Conservation (phyloP, 495 filamentous ascomycete species). For the Bathelium albidoporum region DNA sequence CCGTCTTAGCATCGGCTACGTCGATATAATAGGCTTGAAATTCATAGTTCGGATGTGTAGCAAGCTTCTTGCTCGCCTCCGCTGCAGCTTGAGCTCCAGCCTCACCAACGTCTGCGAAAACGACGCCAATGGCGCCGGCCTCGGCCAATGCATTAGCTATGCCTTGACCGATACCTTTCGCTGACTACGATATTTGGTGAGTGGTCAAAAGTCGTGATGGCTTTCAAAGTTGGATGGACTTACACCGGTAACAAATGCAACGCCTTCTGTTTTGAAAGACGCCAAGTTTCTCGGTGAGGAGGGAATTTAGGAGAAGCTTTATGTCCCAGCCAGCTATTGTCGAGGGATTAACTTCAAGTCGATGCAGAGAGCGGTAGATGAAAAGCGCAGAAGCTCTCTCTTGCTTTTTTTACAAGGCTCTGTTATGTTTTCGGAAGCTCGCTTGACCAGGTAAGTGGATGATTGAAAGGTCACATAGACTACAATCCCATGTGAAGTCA, state of each 20-base stretch:
- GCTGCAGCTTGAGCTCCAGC: slow-evolving; percentile 7
- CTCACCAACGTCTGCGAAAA: slow-evolving; percentile 14
- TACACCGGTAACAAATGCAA: background rate
- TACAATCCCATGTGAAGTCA: too few relatives aligned
- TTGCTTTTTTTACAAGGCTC: too few relatives aligned
- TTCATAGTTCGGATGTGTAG: background rate
- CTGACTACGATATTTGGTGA: slow-evolving; percentile 5
- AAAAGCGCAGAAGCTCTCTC: too few relatives aligned
- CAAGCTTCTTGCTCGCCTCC: slow-evolving; percentile 9
- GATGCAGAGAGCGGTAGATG: too few relatives aligned
- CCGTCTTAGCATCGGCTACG: background rate
- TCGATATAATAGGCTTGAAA: background rate
- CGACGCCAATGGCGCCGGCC: slow-evolving; percentile 10
- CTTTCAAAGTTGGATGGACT: background rate
- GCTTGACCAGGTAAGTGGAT: too few relatives aligned
- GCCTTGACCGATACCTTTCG: slow-evolving; percentile 12
- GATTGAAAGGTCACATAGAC: too few relatives aligned
- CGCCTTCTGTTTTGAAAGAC: too few relatives aligned
- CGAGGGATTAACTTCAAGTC: too few relatives aligned
- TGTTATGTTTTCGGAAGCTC: too few relatives aligned
- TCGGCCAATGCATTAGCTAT: slow-evolving; percentile 9
- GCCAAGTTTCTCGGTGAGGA: too few relatives aligned
- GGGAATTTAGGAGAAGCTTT: too few relatives aligned
- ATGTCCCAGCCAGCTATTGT: too few relatives aligned
- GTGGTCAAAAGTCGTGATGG: background rate